Base-by-base conservation (phyloP, 371 early-diverging fungal genomes). In the Cokeromyces recurvatus region DNA sequence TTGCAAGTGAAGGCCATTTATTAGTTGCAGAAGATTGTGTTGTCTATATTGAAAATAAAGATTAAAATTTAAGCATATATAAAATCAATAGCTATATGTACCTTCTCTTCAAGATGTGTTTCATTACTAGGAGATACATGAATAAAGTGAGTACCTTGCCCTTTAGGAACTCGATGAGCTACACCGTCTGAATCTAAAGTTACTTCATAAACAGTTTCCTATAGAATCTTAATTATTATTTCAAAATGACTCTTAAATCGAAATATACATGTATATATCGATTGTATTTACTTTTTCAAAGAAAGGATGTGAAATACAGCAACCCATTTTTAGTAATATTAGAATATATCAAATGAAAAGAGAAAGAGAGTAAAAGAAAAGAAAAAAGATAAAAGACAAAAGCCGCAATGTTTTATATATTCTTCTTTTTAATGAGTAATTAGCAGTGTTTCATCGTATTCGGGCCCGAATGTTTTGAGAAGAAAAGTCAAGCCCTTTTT, bases 171-270 rank as follows among this genome's bases (percentile, higher is more conserved):
- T 32, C 68, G 62, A 12, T 63, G 68, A 23, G 74, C 74, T 2
- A 74, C 64, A 23, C 74, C 74, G 22, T 67, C 43, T 3, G 54
- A 47, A 57, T 74, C 74, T 31, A 74, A 46, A 16, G 46, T 55
- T 20, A 74, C 74, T 59, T 74, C 74, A 43, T 73, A 67, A 17
- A 74, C 62, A 16, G 61, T 59, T 32, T 65, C 57, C 73, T 72
- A 55, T 44, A 17, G 14, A 17, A 49, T 29, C n/a, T n/a, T n/a
- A n/a, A n/a, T n/a, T n/a, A n/a, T n/a, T n/a, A n/a, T n/a, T n/a
- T n/a, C n/a, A n/a, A n/a, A n/a, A n/a, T n/a, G n/a, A n/a, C n/a
- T n/a, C n/a, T n/a, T n/a, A n/a, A n/a, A n/a, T n/a, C 3, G 24
- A 12, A 20, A 29, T 36, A 40, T 12, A 27, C 17, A 47, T 37